A percentile compares a stretch with the other conserved stretches of the same genome.
Evolutionary conservation across 371 early-diverging fungal species (phyloP).

Genomic region (Syncephalastrum sp.): DNA sequence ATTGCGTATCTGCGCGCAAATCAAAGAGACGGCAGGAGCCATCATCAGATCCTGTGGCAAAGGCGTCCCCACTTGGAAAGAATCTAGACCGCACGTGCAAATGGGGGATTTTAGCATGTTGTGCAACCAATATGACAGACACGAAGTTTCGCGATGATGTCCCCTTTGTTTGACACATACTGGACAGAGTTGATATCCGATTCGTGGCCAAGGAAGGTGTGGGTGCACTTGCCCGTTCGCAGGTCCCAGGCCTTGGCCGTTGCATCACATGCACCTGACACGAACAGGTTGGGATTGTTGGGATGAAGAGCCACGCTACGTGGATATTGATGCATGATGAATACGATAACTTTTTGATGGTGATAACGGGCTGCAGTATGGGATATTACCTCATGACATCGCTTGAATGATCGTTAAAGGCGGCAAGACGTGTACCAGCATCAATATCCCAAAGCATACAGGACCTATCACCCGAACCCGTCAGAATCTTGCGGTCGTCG

Average conservation of each 20-base stretch:
- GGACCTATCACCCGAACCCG: slow-evolving; percentile 94
- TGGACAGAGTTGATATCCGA: slow-evolving; percentile 97
- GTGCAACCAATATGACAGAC: neutral
- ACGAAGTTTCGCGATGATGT: neutral
- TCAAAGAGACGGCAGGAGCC: slow-evolving; percentile 96
- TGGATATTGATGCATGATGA: neutral
- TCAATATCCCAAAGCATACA: slow-evolving; percentile 99
- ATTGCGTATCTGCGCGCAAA: slow-evolving; percentile 94
- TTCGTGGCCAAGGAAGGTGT: slow-evolving; percentile 96
- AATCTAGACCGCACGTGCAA: slow-evolving; percentile 48
- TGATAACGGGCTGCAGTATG: neutral
- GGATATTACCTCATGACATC: slow-evolving; percentile 87
- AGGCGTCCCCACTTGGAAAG: slow-evolving; percentile 96
- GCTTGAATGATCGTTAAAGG: slow-evolving; percentile 95
- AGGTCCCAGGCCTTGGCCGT: slow-evolving; percentile 99
- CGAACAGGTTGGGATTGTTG: slow-evolving; percentile 90
- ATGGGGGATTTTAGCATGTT: neutral
- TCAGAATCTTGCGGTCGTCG: slow-evolving; percentile 91
- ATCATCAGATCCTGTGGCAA: slow-evolving; percentile 97
- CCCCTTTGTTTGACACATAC: slow-evolving; percentile 21
- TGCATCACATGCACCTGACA: slow-evolving; percentile 96
- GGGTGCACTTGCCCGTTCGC: slow-evolving; percentile 90
- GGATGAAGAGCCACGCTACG: slow-evolving; percentile 49
- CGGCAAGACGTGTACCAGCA: slow-evolving; percentile 89
- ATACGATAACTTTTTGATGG: too few species aligned